Conservation (phyloP, 139 green algal species). For the Chlamydomonas applanata region DNA sequence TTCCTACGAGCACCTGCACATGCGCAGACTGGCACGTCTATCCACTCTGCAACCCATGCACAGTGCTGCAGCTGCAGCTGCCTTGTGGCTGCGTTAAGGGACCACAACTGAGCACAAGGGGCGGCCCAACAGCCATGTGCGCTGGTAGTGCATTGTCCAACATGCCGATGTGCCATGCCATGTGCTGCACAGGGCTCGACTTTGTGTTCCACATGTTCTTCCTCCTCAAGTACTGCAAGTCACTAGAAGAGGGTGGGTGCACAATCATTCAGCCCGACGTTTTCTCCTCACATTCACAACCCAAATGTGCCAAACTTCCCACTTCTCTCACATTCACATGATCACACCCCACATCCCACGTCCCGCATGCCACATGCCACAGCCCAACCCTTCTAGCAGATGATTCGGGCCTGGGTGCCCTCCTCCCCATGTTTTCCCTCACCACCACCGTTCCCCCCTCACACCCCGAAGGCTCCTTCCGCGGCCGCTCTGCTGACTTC, state of each 20-base stretch:
- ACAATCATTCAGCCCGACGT: not conserved
- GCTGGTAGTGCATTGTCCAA: not conserved
- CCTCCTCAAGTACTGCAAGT: slow-evolving; percentile 94
- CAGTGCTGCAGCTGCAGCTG: no score
- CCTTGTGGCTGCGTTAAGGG: no score
- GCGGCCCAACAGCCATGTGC: not conserved
- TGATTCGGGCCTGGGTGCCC: not conserved
- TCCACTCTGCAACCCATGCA: no score
- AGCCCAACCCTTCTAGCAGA: not conserved
- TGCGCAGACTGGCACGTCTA: no score
- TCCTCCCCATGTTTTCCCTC: not conserved
- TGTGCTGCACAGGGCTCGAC: slow-evolving; percentile 80
- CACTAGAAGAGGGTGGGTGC: slow-evolving; percentile 87
- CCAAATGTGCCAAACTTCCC: no score
- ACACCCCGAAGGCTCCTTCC: slow-evolving; percentile 82
- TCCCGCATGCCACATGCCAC: no score
- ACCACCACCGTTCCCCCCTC: not conserved
- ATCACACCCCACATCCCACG: no score
- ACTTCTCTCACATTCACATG: no score
- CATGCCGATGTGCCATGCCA: not conserved
- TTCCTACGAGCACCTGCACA: no score
- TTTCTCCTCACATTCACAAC: no score
- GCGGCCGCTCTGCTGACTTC: slow-evolving; percentile 90
- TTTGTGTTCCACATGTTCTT: slow-evolving; percentile 99
- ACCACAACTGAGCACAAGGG: no score